Percentiles rank a stretch among this genome's conserved stretches.
Conservation (phyloP, 345 rosid genomes). For the Raphanus raphanistrum region DNA sequence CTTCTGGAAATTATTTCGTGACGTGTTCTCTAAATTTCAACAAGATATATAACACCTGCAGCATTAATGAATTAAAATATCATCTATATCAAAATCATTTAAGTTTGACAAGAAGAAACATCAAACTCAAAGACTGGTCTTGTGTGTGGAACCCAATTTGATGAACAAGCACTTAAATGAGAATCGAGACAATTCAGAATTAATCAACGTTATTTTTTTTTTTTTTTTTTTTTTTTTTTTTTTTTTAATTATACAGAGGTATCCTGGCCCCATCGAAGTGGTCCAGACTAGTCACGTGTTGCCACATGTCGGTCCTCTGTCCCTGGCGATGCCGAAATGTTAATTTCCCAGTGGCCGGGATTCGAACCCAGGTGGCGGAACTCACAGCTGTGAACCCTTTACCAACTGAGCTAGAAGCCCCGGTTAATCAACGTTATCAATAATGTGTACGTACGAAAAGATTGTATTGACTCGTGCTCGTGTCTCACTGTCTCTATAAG, state of each 20-base stretch:
- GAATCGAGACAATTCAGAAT: slow-evolving; percentile 43
- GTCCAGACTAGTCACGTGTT: too few species aligned
- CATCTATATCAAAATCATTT: not conserved
- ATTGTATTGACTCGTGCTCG: slow-evolving; percentile 36
- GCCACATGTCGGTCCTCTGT: too few species aligned
- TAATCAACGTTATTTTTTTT: slow-evolving; percentile 32
- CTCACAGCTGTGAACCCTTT: too few species aligned
- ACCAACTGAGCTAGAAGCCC: too few species aligned
- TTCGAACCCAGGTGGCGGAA: too few species aligned
- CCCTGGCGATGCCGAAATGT: too few species aligned
- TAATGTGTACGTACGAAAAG: slow-evolving; percentile 20
- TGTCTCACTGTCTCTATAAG: slow-evolving; percentile 39
- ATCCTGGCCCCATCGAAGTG: too few species aligned
- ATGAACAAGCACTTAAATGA: slow-evolving; percentile 39
- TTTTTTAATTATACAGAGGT: too few species aligned
- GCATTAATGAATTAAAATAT: slow-evolving; percentile 13
- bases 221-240: too few species aligned
- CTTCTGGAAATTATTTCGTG: not conserved
- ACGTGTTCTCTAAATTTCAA: slow-evolving; percentile 29
- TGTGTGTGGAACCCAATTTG: slow-evolving; percentile 38
- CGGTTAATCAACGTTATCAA: slow-evolving; percentile 30
- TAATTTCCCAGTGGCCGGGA: too few species aligned
- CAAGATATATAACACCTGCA: slow-evolving; percentile 4
- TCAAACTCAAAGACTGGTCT: slow-evolving; percentile 24
- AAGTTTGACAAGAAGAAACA: slow-evolving; percentile 37